phyloP scores from a whole-genome alignment of 2,329 filamentous ascomycete genomes.

The Colletotrichum shisoi region DNA sequence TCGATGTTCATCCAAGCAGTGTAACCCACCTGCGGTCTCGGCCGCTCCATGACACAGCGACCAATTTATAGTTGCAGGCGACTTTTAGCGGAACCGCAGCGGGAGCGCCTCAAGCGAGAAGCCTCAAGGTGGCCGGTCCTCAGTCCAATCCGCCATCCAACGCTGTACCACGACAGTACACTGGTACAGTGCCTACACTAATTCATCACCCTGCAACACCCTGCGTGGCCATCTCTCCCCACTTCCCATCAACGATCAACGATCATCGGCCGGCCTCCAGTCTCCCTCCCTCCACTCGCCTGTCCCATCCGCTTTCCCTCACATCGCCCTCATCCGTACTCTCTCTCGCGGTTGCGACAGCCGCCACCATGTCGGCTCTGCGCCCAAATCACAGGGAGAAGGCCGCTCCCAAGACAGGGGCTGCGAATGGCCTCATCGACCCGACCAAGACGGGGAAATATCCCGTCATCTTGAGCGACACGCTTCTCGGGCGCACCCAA shows the following conservation, averaged over 20 bases:
- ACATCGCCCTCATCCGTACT: background rate
- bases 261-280: slow-evolving; percentile 13
- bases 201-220: slow-evolving; percentile 13
- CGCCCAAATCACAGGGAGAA: slow-evolving; percentile 40
- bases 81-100: slow-evolving; percentile 22
- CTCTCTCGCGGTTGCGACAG: slow-evolving; percentile 6
- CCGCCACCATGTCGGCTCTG: slow-evolving; percentile 39
- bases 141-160: slow-evolving; percentile 2
- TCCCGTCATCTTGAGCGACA: slow-evolving; percentile 70
- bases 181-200: background rate
- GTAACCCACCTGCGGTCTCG: slow-evolving; percentile 37
- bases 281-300: background rate
- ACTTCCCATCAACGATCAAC: slow-evolving; percentile 29
- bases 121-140: slow-evolving; percentile 7
- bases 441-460: slow-evolving; percentile 69
- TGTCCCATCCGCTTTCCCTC: background rate
- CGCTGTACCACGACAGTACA: background rate
- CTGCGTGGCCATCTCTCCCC: slow-evolving; percentile 24
- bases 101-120: background rate
- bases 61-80: slow-evolving; percentile 23
- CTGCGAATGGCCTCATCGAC: slow-evolving; percentile 57
- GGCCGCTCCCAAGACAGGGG: slow-evolving; percentile 33
- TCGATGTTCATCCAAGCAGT: slow-evolving; percentile 27
- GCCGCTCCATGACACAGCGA: slow-evolving; percentile 25
- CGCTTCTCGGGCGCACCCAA: slow-evolving; percentile 63